phyloP scores from a whole-genome alignment of 2,329 filamentous ascomycete species.

The Monosporascus cannonballus region DNA sequence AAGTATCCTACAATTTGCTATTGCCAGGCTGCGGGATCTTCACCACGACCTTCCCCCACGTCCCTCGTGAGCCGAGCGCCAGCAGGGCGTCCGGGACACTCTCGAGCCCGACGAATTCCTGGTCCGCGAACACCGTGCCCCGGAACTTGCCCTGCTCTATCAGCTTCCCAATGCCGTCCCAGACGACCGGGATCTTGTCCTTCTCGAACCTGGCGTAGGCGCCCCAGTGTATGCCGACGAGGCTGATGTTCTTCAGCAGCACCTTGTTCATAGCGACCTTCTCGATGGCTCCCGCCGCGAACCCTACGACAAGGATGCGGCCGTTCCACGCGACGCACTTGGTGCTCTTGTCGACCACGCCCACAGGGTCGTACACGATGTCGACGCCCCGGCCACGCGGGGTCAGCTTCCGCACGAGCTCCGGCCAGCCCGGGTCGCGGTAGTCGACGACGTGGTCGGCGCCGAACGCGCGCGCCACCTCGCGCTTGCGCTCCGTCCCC shows the following conservation, averaged over 20 bases:
- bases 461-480: conserved; percentile 72
- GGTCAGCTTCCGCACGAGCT: conserved; percentile 69
- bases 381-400: conserved; percentile 71
- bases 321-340: conserved; percentile 96
- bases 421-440: conserved; percentile 55
- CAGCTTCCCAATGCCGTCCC: conserved; percentile 74
- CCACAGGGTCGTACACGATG: conserved; percentile 92
- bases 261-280: conserved; percentile 91
- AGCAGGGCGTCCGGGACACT: conserved; percentile 69
- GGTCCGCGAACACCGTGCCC: conserved; percentile 77
- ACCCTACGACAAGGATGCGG: conserved; percentile 79
- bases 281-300: conserved; percentile 80
- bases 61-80: conserved; percentile 72
- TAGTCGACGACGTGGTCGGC: conserved; percentile 84
- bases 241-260: conserved; percentile 83
- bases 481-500: conserved; percentile 71
- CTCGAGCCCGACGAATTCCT: conserved; percentile 77
- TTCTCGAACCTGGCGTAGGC: conserved; percentile 70
- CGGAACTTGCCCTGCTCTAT: conserved; percentile 73
- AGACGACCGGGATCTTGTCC: conserved; percentile 65
- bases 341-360: conserved; percentile 77
- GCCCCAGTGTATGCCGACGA: conserved; percentile 91
- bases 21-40: conserved; percentile 66
- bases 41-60: conserved; percentile 95
- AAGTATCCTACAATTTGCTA: conserved; percentile 43